phyloP scores from a whole-genome alignment of 257 asterid genomes.

The Solanum clarkiae region DNA sequence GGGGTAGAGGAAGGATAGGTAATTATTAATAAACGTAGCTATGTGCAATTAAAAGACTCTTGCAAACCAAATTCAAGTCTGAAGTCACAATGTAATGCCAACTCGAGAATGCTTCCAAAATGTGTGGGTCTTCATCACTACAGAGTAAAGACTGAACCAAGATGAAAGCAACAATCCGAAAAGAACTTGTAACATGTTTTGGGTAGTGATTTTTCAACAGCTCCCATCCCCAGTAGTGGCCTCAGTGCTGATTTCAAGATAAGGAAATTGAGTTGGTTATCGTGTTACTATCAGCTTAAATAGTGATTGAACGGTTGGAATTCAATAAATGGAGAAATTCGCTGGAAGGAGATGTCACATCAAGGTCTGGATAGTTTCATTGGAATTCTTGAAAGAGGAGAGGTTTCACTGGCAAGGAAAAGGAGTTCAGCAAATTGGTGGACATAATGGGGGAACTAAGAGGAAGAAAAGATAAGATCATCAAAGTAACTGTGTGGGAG shows the following conservation, averaged over 20 bases:
- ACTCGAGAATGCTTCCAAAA: not conserved
- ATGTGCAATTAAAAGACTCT: not conserved
- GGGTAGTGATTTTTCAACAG: not conserved
- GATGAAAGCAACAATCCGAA: not conserved
- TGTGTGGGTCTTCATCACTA: not conserved
- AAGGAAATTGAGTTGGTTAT: not conserved
- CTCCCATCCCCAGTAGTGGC: not conserved
- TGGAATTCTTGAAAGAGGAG: not conserved
- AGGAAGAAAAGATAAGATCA: not conserved
- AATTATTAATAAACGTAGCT: not conserved
- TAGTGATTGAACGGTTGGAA: not conserved
- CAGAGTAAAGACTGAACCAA: not conserved
- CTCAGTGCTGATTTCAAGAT: not conserved
- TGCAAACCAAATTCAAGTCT: not conserved
- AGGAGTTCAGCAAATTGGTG: not conserved
- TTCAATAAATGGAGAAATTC: not conserved
- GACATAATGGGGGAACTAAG: not conserved
- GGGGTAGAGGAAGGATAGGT: not conserved
- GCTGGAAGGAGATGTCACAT: not conserved
- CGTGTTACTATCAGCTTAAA: not conserved
- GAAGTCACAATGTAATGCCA: not conserved
- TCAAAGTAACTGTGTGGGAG: not conserved
- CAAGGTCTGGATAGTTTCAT: not conserved
- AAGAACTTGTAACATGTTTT: not conserved
- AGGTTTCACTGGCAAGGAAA: not conserved